Evolutionary conservation across 495 filamentous ascomycete genomes (phyloP), one percentile per base, ranked within the genome.

Genomic region (Penicillium cinerascens): DNA sequence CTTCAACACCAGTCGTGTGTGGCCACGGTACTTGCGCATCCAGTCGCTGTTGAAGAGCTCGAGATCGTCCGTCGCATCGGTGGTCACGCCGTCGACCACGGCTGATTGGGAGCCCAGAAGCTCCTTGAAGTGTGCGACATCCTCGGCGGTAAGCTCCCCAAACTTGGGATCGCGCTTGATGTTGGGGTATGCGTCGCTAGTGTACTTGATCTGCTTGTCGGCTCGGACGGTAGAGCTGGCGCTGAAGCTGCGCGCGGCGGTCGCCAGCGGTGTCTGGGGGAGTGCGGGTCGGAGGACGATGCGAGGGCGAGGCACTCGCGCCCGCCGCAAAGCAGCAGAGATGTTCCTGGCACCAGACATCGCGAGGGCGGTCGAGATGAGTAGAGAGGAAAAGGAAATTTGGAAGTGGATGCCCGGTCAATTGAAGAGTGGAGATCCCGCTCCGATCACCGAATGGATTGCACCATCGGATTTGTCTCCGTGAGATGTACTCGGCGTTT

Each of bases 1-100:
- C 71, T 92, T 96, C 42, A 98, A 74, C 8, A 97, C 90, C 8
- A 98, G 75, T 49, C 83, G 81, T 46, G 88, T 84, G 65, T 96
- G 92, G 35, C 93, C 93, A 35, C 90, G 85, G 75, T 97, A 98
- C 70, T 98, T 98, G 67, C 88, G 84, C 95, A 97, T 97, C 93
- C 93, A 98, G 74, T 98, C 93, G 58, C 81, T 83, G 74, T 98
- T 98, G 81, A 89, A 97, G 15, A 91, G 82, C 62, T 92, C 90
- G 49, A 97, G 77, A 62, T 98, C 93, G 54, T 87, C 85, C 0
- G 77, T 69, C 17, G 83, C 82, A 63, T 88, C 83, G 59, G 78
- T 70, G 5, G 86, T 87, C 36, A 93, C 78, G 41, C 89, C 89
- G 59, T 97, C 87, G 47, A 96, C 82, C 39, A 96, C 77, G n/a